A percentile compares a stretch with the other conserved stretches of the same genome.
Evolutionary conservation across 2,329 filamentous ascomycete species (phyloP).

Genomic region (Diplocarpon mali): DNA sequence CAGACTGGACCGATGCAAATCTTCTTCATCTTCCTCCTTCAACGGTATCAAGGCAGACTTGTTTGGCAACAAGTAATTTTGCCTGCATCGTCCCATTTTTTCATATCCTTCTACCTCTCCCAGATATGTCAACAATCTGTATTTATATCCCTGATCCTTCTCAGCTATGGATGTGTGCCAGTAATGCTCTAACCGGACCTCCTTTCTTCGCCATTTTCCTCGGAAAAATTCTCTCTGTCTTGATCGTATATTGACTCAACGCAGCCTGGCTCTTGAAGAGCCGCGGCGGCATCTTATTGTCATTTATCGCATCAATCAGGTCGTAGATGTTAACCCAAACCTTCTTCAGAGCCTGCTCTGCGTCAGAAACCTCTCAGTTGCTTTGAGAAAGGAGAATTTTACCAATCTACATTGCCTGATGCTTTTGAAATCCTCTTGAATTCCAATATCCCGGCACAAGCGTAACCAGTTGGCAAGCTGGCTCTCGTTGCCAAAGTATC

Average conservation of each 20-base stretch:
- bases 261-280: slow-evolving; percentile 26
- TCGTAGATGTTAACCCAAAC: slow-evolving; percentile 40
- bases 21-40: no score
- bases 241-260: slow-evolving; percentile 30
- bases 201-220: slow-evolving; percentile 32
- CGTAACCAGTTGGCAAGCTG: slow-evolving; percentile 34
- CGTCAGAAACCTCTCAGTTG: not conserved
- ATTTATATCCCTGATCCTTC: no score
- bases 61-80: no score
- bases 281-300: slow-evolving; percentile 21
- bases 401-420: slow-evolving; percentile 37
- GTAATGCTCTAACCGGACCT: slow-evolving; percentile 31
- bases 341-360: slow-evolving; percentile 29
- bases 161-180: slow-evolving; percentile 26
- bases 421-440: slow-evolving; percentile 30
- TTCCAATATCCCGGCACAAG: slow-evolving; percentile 34
- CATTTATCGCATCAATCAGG: slow-evolving; percentile 31
- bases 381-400: not conserved
- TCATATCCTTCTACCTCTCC: no score
- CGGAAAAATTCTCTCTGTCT: slow-evolving; percentile 33
- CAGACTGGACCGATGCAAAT: no score
- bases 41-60: no score
- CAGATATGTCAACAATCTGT: no score
- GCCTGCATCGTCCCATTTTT: no score
- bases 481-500: slow-evolving; percentile 17